These are phyloP conservation scores for Suhomyces canberraensis DNA, from an alignment of 805 yeast genomes.

Conservation along the genomic window DNA sequence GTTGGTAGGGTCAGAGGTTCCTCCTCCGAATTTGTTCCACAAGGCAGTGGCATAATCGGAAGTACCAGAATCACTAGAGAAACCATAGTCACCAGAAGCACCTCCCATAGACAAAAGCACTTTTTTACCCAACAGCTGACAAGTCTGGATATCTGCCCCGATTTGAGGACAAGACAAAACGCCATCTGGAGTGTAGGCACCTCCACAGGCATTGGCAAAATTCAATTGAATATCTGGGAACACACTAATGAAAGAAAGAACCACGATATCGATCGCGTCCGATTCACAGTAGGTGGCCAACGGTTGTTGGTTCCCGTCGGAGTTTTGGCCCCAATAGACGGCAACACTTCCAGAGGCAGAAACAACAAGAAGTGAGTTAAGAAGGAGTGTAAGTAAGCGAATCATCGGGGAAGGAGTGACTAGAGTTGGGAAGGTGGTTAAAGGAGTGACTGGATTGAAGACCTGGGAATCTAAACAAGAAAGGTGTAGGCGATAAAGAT, in stretches of 20 bases:
- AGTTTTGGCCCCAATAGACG: conserved; percentile 19
- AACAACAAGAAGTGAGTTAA: conserved; percentile 4
- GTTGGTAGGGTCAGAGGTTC: conserved; percentile 15
- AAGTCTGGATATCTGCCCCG: conserved; percentile 64
- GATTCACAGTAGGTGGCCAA: conserved; percentile 13
- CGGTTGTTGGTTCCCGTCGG: conserved; percentile 11
- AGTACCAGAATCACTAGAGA: conserved; percentile 29
- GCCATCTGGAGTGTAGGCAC: conserved; percentile 11
- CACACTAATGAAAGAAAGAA: conserved; percentile 11
- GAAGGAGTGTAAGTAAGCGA: conserved; percentile 3
- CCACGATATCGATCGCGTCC: conserved; percentile 11
- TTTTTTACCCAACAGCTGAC: conserved; percentile 78
- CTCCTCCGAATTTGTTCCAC: conserved; percentile 25
- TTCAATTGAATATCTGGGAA: conserved; percentile 12
- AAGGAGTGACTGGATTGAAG: background rate
- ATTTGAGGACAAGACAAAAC: conserved; percentile 19
- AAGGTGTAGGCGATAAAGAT: background rate
- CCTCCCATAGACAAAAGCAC: conserved; percentile 72
- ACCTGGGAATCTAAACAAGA: background rate
- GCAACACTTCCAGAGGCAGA: conserved; percentile 13
- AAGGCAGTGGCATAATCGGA: conserved; percentile 25
- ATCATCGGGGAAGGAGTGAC: conserved; percentile 4
- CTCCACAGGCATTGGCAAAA: conserved; percentile 15
- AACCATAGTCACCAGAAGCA: conserved; percentile 38
- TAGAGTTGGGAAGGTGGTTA: background rate